Percentiles rank a stretch among this genome's conserved stretches.
phyloP scores from a whole-genome alignment of 371 early-diverging fungal genomes.

The Haplosporangium sp. region DNA sequence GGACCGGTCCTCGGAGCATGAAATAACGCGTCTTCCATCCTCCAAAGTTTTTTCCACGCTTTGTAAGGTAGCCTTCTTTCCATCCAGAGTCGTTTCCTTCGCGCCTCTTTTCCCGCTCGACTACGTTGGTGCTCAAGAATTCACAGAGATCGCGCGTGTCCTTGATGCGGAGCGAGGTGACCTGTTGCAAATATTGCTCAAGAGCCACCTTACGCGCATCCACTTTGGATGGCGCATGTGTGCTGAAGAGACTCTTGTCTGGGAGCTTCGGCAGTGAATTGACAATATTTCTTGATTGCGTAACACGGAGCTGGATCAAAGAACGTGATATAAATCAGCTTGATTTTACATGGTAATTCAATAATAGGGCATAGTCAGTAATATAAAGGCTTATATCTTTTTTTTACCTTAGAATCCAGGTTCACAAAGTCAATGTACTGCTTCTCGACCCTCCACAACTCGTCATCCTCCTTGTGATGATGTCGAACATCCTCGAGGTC shows the following conservation, averaged over 20 bases:
- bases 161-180: constrained; percentile 68
- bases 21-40: constrained; percentile 89
- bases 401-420: constrained; percentile 75
- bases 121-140: constrained; percentile 80
- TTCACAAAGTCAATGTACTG: constrained; percentile 81
- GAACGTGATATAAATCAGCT: not conserved
- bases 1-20: constrained; percentile 64
- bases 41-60: constrained; percentile 89
- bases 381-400: too few relatives aligned
- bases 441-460: constrained; percentile 89
- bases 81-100: constrained; percentile 48
- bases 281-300: constrained; percentile 59
- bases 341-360: not conserved
- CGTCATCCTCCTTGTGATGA: constrained; percentile 55
- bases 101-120: constrained; percentile 56
- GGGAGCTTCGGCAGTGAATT: constrained; percentile 77
- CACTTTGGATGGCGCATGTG: constrained; percentile 77
- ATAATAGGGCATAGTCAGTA: not conserved
- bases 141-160: constrained; percentile 77
- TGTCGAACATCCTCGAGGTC: constrained; percentile 32
- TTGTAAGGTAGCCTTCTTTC: constrained; percentile 87
- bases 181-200: constrained; percentile 81
- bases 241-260: constrained; percentile 80
- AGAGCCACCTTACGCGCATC: constrained; percentile 80
- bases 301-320: constrained; percentile 63